Evolutionary conservation across 768 basidiomycete species (phyloP), one percentile per base, ranked within the genome.

Genomic region (Tylopilus balloui): DNA sequence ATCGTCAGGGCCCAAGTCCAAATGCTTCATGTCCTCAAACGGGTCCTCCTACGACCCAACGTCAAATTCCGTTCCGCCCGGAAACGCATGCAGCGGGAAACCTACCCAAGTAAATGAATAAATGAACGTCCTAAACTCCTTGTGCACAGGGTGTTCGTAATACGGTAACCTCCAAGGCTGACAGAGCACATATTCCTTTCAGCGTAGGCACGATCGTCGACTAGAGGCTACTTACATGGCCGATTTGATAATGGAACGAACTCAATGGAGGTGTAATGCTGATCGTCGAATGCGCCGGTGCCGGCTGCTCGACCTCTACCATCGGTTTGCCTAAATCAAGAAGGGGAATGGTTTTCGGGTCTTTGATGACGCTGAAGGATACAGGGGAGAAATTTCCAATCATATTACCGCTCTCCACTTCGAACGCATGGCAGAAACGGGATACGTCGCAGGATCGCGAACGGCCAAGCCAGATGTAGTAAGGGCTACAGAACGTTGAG

Each of bases 401-500:
- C 55, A 71, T 68, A 61, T 84, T 85, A 21, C 83, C 85, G 8
- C 79, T 71, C 54, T 84, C 80, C 19, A 79, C 68, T 54, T 83
- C 81, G 59, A 85, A 84, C 1, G 79, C 77, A 54, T 81, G 78
- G 42, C 73, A 74, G 40, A 76, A 73, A 3, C 69, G 70, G 2
- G 82, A 73, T 14, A 81, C 78, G 51, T 84, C 81, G 51, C 80
- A 76, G 4, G 74, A 68, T 21, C 84, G 79, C 9, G 84, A 78
- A 42, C 83, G 80, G 29, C 85, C 86, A 25, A 89, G 73, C 77
- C 84, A 88, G 55, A 89, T 80, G 62, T 88, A 88, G 69, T 84
- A 85, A 0, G 82, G 81, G 24, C 78, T 82, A 49, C 3, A 14
- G 25, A 21, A 28, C 6, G 19, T 27, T 44, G 27, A 42, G 28